These are phyloP conservation scores for Daldinia eschscholtzii DNA, from an alignment of 2,329 filamentous ascomycete species.

Conservation along the genomic window DNA sequence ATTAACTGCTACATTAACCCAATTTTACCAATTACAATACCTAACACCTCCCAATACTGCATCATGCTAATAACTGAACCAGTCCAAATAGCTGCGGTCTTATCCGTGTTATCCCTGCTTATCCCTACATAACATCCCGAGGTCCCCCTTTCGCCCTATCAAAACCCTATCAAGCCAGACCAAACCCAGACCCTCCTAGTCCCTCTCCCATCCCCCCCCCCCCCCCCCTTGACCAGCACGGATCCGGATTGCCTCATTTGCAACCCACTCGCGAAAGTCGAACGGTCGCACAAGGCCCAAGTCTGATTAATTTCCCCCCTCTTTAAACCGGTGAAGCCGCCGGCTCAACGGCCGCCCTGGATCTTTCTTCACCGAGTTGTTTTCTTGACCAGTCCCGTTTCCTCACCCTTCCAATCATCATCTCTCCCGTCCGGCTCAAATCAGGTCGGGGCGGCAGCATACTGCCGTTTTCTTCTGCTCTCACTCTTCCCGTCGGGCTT, in stretches of 20 bases:
- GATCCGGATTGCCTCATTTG: constrained; percentile 45
- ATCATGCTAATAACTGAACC: constrained; percentile 10
- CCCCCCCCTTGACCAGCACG: constrained; percentile 37
- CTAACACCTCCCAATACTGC: constrained; percentile 1
- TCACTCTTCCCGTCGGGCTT: constrained; percentile 45
- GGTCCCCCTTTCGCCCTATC: constrained; percentile 35
- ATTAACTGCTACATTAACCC: constrained; percentile 12
- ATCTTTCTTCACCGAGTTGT: constrained; percentile 52
- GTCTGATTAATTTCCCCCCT: constrained; percentile 48
- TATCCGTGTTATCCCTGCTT: constrained; percentile 26
- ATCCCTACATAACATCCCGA: constrained; percentile 38
- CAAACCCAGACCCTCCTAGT: not conserved
- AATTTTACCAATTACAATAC: constrained; percentile 11
- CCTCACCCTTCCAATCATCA: constrained; percentile 51
- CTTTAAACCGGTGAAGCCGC: constrained; percentile 53
- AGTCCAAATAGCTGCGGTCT: constrained; percentile 5
- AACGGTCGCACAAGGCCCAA: constrained; percentile 44
- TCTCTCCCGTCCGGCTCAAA: constrained; percentile 39
- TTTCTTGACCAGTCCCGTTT: constrained; percentile 43
- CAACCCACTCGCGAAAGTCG: constrained; percentile 31
- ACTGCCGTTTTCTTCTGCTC: constrained; percentile 45
- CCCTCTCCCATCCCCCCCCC: not conserved
- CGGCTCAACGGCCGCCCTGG: constrained; percentile 49
- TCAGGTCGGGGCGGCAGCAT: constrained; percentile 46
- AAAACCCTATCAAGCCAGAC: constrained; percentile 9